Evolutionary conservation across 352 stramenopile genomes (phyloP).

Genomic region (Elongisporangium anandrum): DNA sequence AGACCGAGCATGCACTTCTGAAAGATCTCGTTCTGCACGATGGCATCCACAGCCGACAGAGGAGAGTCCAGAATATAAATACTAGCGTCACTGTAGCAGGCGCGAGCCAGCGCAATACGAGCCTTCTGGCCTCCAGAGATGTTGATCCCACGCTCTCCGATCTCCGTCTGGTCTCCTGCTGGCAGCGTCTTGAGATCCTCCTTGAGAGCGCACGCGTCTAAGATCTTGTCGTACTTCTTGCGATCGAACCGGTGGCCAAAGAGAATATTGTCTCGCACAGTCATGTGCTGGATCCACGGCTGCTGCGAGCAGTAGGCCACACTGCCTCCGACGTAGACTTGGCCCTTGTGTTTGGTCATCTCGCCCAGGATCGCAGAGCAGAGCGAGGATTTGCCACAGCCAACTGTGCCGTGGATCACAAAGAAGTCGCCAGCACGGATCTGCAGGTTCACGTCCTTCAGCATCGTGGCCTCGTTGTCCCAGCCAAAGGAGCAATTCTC

Average conservation of each 20-base stretch:
- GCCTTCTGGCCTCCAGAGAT: constrained; percentile 59
- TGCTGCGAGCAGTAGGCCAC: constrained; percentile 85
- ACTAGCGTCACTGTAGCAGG: constrained; percentile 47
- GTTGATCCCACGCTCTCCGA: constrained; percentile 64
- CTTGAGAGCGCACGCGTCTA: constrained; percentile 60
- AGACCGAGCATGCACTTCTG: constrained; percentile 53
- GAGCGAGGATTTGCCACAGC: constrained; percentile 90
- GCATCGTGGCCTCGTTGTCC: constrained; percentile 15
- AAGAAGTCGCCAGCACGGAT: constrained; percentile 80
- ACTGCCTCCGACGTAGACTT: constrained; percentile 20
- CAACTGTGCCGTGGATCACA: constrained; percentile 88
- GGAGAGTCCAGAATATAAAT: constrained; percentile 45
- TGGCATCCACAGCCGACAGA: constrained; percentile 39
- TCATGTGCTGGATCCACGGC: constrained; percentile 88
- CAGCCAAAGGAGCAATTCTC: constrained; percentile 33
- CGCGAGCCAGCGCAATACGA: constrained; percentile 53
- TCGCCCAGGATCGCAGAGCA: constrained; percentile 89
- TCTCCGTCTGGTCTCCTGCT: constrained; percentile 68
- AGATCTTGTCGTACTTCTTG: constrained; percentile 44
- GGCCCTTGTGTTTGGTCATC: constrained; percentile 43
- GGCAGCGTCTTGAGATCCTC: constrained; percentile 63
- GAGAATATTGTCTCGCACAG: constrained; percentile 86
- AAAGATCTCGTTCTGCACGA: constrained; percentile 76
- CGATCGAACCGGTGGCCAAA: constrained; percentile 72
- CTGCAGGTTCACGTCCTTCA: constrained; percentile 66